Percentiles rank a stretch among this genome's conserved stretches.
These are phyloP conservation scores for Sherardia arvensis DNA, from an alignment of 257 asterid genomes.

Conservation along the genomic window DNA sequence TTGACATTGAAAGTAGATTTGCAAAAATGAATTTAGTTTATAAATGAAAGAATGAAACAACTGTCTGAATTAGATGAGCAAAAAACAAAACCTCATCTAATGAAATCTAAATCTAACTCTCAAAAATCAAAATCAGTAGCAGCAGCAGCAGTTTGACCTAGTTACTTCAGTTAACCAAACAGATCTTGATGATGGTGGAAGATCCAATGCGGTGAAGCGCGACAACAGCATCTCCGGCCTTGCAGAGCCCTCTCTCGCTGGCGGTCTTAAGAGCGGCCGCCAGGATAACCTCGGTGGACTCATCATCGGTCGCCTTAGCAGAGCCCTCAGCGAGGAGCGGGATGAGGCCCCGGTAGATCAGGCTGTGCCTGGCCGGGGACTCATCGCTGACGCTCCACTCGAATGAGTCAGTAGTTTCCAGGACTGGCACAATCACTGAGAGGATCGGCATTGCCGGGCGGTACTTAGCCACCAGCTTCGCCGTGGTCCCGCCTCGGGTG, in stretches of 20 bases:
- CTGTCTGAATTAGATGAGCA: too few species aligned
- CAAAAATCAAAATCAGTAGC: too few species aligned
- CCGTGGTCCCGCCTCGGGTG: slow-evolving; percentile 83
- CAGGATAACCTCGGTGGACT: slow-evolving; percentile 69
- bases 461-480: slow-evolving; percentile 81
- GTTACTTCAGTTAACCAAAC: slow-evolving; percentile 62
- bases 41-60: too few species aligned
- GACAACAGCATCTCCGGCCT: slow-evolving; percentile 64
- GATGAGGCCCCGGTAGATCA: slow-evolving; percentile 67
- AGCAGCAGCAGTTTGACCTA: too few species aligned
- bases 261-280: slow-evolving; percentile 54
- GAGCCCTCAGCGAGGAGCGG: slow-evolving; percentile 82
- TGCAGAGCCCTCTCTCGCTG: slow-evolving; percentile 45
- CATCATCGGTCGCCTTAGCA: slow-evolving; percentile 68
- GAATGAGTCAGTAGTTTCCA: slow-evolving; percentile 56
- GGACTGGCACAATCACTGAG: slow-evolving; percentile 69
- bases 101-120: too few species aligned
- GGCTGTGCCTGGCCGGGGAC: slow-evolving; percentile 75
- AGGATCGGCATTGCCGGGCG: slow-evolving; percentile 74
- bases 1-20: too few species aligned
- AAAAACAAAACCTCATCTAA: too few species aligned
- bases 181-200: slow-evolving; percentile 69
- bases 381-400: slow-evolving; percentile 80
- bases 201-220: slow-evolving; percentile 73
- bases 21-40: too few species aligned